A percentile compares a stretch with the other conserved stretches of the same genome.
phyloP scores from a whole-genome alignment of 2,329 filamentous ascomycete genomes.

The Epichloe sylvatica region DNA sequence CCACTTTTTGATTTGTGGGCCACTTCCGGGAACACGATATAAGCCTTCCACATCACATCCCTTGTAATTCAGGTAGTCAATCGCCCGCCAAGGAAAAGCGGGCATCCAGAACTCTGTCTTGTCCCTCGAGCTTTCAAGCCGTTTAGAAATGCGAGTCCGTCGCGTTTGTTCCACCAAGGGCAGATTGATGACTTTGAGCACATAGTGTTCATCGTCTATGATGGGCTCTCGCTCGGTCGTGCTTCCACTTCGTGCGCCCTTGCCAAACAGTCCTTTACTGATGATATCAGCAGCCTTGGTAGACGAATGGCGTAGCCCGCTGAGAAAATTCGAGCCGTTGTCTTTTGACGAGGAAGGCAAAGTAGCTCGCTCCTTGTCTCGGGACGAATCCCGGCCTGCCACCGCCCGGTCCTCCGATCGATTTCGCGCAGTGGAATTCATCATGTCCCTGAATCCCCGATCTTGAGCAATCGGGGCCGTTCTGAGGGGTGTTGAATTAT shows the following conservation, averaged over 20 bases:
- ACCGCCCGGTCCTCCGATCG: slow-evolving; percentile 56
- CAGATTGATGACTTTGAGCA: slow-evolving; percentile 70
- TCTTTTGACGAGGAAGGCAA: slow-evolving; percentile 45
- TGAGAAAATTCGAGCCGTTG: slow-evolving; percentile 52
- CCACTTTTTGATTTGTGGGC: slow-evolving; percentile 84
- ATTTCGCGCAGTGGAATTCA: slow-evolving; percentile 50
- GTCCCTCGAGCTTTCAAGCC: slow-evolving; percentile 73
- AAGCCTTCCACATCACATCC: slow-evolving; percentile 87
- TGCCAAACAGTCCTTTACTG: slow-evolving; percentile 71
- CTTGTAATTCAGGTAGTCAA: slow-evolving; percentile 92
- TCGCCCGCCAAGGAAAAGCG: slow-evolving; percentile 84
- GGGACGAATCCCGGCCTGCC: slow-evolving; percentile 28
- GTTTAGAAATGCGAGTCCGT: slow-evolving; percentile 80
- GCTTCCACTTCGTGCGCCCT: slow-evolving; percentile 58
- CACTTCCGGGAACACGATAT: slow-evolving; percentile 83
- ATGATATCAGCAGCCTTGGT: slow-evolving; percentile 68
- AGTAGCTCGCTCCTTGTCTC: slow-evolving; percentile 34
- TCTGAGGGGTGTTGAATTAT: slow-evolving; percentile 29
- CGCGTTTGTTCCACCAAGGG: slow-evolving; percentile 81
- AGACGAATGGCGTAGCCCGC: slow-evolving; percentile 57
- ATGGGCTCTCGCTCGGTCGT: slow-evolving; percentile 49
- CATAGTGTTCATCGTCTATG: slow-evolving; percentile 71
- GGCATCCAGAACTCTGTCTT: slow-evolving; percentile 99
- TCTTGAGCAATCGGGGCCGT: slow-evolving; percentile 53
- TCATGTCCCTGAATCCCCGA: slow-evolving; percentile 53